Base-by-base conservation (phyloP, 306 rosid genomes). In the Echinosophora koreensis region DNA sequence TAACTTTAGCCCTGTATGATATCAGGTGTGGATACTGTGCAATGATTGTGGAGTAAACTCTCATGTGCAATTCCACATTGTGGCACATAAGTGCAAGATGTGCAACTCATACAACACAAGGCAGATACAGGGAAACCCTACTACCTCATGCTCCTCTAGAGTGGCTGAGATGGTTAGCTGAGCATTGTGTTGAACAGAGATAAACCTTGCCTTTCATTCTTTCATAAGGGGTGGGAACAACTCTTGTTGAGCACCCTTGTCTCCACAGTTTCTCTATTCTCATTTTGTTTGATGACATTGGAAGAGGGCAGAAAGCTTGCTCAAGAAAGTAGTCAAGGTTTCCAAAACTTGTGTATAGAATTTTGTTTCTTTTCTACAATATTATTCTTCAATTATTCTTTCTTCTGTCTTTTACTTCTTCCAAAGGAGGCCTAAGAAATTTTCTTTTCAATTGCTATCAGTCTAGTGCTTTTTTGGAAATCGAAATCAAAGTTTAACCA, bases 21-120 rank as follows among this genome's bases (percentile, higher is more conserved):
- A 81, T 13, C 77, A 92, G 92, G 91, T 92, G n/a, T 85, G 92
- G 97, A 88, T 92, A 76, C 85, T 89, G 2, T 89, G 93, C 87
- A 92, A 89, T 82, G 97, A 92, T 56, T 92, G 94, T 82, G 89
- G 93, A 58, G 82, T 69, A 12, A 87, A 88, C 72, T 79, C 89
- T 16, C 74, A 82, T 64, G 93, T 86, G 41, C 82, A 82, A 22
- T 89, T 86, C 84, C 91, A 89, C 58, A 41, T 89, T 15, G 84
- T 92, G 57, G 97, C 81, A 1, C 93, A 78, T 55, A 92, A 89
- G 80, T 92, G 97, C 63, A 70, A 57, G 10, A 77, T 77, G 60
- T 92, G 94, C 88, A 86, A 83, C 28, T 91, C 94, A 41, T 88
- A 89, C 86, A 91, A 89, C 77, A 88, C 97, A 6, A 82, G 89